Evolutionary conservation across 495 filamentous ascomycete species (phyloP).

Genomic region (Penicillium roqueforti): DNA sequence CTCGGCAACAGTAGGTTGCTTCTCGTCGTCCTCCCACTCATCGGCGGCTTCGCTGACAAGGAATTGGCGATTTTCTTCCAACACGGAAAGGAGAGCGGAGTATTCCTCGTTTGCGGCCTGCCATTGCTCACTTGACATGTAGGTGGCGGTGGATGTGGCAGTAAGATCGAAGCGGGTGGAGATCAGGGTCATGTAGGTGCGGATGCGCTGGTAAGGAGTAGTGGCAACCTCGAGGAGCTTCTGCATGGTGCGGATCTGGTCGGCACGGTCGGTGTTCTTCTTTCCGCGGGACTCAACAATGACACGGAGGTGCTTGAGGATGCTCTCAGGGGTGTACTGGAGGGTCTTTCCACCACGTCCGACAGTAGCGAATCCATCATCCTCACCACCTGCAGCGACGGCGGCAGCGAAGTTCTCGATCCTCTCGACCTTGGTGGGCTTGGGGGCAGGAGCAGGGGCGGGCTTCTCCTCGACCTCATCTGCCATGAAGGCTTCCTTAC

Average conservation of each 20-base stretch:
- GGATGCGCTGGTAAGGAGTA: slow-evolving; percentile 90
- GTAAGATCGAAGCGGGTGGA: slow-evolving; percentile 93
- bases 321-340: slow-evolving; percentile 92
- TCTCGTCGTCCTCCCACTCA: slow-evolving; percentile 99
- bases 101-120: slow-evolving; percentile 89
- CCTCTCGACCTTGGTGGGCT: slow-evolving; percentile 42
- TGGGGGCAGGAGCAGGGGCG: slow-evolving; percentile 30
- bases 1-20: slow-evolving; percentile 64
- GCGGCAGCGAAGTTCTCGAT: slow-evolving; percentile 37
- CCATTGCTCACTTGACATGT: slow-evolving; percentile 97
- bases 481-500: slow-evolving; percentile 83
- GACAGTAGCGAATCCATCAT: slow-evolving; percentile 83
- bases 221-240: slow-evolving; percentile 83
- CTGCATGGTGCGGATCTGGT: slow-evolving; percentile 97
- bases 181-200: slow-evolving; percentile 85
- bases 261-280: slow-evolving; percentile 94
- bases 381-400: slow-evolving; percentile 54
- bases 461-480: slow-evolving; percentile 66
- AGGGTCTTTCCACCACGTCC: slow-evolving; percentile 81
- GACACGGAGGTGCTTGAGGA: slow-evolving; percentile 88
- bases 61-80: slow-evolving; percentile 72
- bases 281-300: slow-evolving; percentile 95
- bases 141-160: slow-evolving; percentile 66
- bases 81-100: slow-evolving; percentile 65
- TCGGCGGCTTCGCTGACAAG: slow-evolving; percentile 87